These are phyloP conservation scores for Tetracladium setigerum DNA, from an alignment of 495 filamentous ascomycete genomes.

Conservation along the genomic window DNA sequence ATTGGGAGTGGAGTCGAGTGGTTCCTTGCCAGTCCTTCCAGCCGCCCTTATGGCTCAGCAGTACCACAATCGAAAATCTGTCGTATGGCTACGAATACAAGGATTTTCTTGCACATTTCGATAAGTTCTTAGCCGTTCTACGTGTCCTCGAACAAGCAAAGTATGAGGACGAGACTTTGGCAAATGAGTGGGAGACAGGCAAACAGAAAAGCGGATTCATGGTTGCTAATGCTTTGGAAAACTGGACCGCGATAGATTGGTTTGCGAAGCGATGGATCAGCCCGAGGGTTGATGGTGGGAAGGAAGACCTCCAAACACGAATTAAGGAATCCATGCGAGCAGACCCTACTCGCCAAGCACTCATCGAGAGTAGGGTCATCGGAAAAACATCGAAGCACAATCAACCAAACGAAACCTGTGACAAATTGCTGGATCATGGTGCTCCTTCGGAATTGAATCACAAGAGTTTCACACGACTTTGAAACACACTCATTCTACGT, in stretches of 20 bases:
- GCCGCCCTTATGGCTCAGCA: slow-evolving; percentile 22
- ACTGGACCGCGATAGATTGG: slow-evolving; percentile 24
- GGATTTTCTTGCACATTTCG: slow-evolving; percentile 4
- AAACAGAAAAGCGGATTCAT: slow-evolving; percentile 20
- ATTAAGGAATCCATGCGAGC: slow-evolving; percentile 12
- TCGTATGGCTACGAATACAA: slow-evolving; percentile 4
- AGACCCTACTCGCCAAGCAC: slow-evolving; percentile 6
- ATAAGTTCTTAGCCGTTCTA: slow-evolving; percentile 14
- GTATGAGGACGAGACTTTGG: slow-evolving; percentile 19
- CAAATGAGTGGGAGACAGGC: slow-evolving; percentile 18
- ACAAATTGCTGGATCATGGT: slow-evolving; percentile 5
- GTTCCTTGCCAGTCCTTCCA: slow-evolving; percentile 24
- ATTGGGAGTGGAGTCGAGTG: slow-evolving; percentile 27
- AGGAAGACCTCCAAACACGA: slow-evolving; percentile 5
- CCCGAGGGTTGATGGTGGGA: slow-evolving; percentile 2
- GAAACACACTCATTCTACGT: slow-evolving; percentile 2
- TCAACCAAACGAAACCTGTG: slow-evolving; percentile 3
- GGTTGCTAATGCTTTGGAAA: slow-evolving; percentile 21
- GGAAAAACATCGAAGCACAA: slow-evolving; percentile 1
- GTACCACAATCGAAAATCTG: slow-evolving; percentile 1
- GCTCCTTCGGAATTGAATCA: slow-evolving; percentile 3
- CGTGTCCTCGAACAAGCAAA: slow-evolving; percentile 14
- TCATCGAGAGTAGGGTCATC: slow-evolving; percentile 3
- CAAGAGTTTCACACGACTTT: slow-evolving; percentile 5
- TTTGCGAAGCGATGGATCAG: slow-evolving; percentile 18